Conservation (phyloP, 1,284 basidiomycete genomes). For the Cystobasidiaceae sp. region DNA sequence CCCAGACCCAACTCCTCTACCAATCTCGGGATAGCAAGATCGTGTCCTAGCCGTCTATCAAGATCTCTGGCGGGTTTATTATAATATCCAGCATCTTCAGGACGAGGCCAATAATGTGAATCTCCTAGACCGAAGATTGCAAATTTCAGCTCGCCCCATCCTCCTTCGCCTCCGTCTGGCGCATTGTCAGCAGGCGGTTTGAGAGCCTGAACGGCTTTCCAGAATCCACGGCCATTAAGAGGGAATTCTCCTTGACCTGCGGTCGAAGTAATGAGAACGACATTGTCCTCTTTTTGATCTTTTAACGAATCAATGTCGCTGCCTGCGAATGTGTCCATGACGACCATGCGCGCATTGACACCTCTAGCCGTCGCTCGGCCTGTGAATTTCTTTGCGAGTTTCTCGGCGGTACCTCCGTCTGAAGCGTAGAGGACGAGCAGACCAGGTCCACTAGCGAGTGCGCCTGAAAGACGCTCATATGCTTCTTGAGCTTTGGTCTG, state of each 20-base stretch:
- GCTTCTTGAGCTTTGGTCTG: constrained; percentile 77
- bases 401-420: constrained; percentile 91
- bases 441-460: constrained; percentile 77
- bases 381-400: constrained; percentile 83
- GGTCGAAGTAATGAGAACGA: constrained; percentile 85
- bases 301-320: constrained; percentile 56
- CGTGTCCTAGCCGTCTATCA: constrained; percentile 62
- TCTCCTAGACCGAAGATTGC: constrained; percentile 94
- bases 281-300: constrained; percentile 55
- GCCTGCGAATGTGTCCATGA: constrained; percentile 71
- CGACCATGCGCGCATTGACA: constrained; percentile 65
- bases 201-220: constrained; percentile 71
- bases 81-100: constrained; percentile 94
- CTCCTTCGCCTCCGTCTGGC: constrained; percentile 44
- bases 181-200: constrained; percentile 48
- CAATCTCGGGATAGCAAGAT: constrained; percentile 64
- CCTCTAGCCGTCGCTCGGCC: constrained; percentile 80
- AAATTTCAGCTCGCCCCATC: constrained; percentile 58
- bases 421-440: constrained; percentile 85
- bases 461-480: constrained; percentile 76
- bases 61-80: constrained; percentile 96
- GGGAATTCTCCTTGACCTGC: constrained; percentile 97
- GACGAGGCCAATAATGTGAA: constrained; percentile 97
- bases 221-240: constrained; percentile 87
- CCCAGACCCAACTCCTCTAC: constrained; percentile 75